A percentile compares a stretch with the other conserved stretches of the same genome.
phyloP scores from a whole-genome alignment of 108 stramenopile species.

The Cyclotella atomus region DNA sequence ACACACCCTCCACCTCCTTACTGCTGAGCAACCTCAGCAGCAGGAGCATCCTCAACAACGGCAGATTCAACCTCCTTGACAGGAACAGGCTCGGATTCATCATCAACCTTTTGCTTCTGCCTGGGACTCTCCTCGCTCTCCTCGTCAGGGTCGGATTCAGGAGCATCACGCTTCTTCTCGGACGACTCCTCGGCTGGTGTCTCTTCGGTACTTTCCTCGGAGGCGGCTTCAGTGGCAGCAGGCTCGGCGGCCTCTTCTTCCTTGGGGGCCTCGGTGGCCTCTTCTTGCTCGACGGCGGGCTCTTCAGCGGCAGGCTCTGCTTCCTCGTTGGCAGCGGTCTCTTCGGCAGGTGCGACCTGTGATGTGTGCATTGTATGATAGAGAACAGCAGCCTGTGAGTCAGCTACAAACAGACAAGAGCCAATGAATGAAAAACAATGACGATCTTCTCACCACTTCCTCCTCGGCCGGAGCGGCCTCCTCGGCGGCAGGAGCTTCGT shows the following conservation, averaged over 20 bases:
- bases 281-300: neutral
- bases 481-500: neutral
- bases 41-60: neutral
- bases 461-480: neutral
- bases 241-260: neutral
- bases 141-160: conserved; percentile 2
- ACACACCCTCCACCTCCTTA: neutral
- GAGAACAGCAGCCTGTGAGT: neutral
- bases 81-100: conserved; percentile 4
- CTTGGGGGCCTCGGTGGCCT: neutral
- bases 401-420: neutral
- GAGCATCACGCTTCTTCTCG: conserved; percentile 12
- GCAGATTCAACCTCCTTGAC: neutral
- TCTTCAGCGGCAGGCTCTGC: neutral
- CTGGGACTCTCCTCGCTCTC: neutral
- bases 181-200: neutral
- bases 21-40: conserved; percentile 18
- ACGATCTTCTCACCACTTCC: neutral
- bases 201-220: neutral
- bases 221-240: neutral
- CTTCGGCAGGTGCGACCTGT: conserved; percentile 1
- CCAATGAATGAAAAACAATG: conserved; percentile 1
- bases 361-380: neutral
- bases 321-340: conserved; percentile 6
- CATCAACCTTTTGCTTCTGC: conserved; percentile 6